Base-by-base conservation (phyloP, 495 filamentous ascomycete genomes). In the Annulohypoxylon maeteangense region DNA sequence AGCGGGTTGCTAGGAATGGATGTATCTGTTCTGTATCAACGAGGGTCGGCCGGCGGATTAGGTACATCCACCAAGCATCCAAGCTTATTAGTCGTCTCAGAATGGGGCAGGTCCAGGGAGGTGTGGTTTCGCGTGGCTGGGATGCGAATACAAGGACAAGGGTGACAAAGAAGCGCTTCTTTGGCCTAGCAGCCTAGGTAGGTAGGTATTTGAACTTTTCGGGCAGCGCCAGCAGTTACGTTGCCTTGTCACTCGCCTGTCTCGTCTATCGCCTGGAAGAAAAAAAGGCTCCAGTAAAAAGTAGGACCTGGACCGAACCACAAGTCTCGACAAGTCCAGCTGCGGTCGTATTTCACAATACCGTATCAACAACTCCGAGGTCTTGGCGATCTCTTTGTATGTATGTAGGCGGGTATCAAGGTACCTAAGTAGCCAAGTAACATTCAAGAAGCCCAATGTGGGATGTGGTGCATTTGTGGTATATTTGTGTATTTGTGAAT, bases 41-140 rank as follows among this genome's bases (percentile, higher is more conserved):
- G 38, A 47, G 51, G 45, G 47, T 44, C 20, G 54, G 31, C 57
- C 42, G 40, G 65, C 44, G 45, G 62, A 63, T 51, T 56, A 67
- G 68, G 48, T 62, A 71, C 56, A 34, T 45, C n/a, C 40, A 44
- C 40, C 40, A 44, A 44, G 40, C 40, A 44, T 44, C 62, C 44
- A 62, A 67, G 62, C 65, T 63, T 61, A 67, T 70, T 74, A 61
- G 62, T 74, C 71, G 71, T 74, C 67, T 74, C 71, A 74, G 62
- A 32, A 67, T 64, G 67, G 63, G 53, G 20, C 67, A 58, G 60
- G 70, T 74, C 48, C 71, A 74, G 61, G 71, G 71, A 66, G 67
- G 42, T 45, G 62, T 3, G 42, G 62, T 70, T 66, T 70, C 62
- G 67, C 67, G 71, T 63, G 71, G 67, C 67, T 71, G 61, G 66